Conservation (phyloP, 2,329 filamentous ascomycete genomes). For the Pyrenochaeta sp. region DNA sequence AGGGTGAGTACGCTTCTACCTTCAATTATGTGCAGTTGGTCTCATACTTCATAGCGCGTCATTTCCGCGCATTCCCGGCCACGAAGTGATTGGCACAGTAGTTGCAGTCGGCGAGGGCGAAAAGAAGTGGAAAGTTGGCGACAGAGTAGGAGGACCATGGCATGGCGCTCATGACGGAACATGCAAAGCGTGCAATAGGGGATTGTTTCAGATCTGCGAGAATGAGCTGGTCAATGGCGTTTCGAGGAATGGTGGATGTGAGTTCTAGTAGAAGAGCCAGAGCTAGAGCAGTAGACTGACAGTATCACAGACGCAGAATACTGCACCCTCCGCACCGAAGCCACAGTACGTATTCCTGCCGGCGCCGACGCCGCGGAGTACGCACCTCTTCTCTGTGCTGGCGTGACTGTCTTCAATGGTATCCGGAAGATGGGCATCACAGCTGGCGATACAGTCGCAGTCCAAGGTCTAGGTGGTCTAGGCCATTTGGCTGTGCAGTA, state of each 20-base stretch:
- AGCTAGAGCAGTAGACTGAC: neutral
- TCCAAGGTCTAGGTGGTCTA: constrained; percentile 63
- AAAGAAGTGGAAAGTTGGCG: constrained; percentile 67
- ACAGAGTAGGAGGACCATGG: constrained; percentile 74
- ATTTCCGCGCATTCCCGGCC: constrained; percentile 70
- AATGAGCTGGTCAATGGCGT: constrained; percentile 71
- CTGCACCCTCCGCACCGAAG: constrained; percentile 67
- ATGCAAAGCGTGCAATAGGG: constrained; percentile 71
- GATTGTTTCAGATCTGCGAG: constrained; percentile 74
- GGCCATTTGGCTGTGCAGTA: constrained; percentile 65
- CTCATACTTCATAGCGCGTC: constrained; percentile 7
- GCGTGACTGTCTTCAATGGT: constrained; percentile 63
- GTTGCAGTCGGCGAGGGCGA: constrained; percentile 67
- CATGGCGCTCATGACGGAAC: constrained; percentile 71
- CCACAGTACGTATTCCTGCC: constrained; percentile 62
- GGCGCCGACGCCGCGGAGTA: constrained; percentile 57
- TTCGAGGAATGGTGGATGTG: constrained; percentile 71
- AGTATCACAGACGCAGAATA: constrained; percentile 63
- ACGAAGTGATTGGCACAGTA: constrained; percentile 75
- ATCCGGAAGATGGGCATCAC: constrained; percentile 59
- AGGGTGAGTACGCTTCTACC: neutral
- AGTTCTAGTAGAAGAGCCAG: constrained; percentile 19
- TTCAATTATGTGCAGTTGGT: neutral
- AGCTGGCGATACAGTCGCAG: constrained; percentile 57
- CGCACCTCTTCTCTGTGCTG: constrained; percentile 57